Evolutionary conservation across 2,329 filamentous ascomycete genomes (phyloP).

Genomic region (Drechslera avenae): DNA sequence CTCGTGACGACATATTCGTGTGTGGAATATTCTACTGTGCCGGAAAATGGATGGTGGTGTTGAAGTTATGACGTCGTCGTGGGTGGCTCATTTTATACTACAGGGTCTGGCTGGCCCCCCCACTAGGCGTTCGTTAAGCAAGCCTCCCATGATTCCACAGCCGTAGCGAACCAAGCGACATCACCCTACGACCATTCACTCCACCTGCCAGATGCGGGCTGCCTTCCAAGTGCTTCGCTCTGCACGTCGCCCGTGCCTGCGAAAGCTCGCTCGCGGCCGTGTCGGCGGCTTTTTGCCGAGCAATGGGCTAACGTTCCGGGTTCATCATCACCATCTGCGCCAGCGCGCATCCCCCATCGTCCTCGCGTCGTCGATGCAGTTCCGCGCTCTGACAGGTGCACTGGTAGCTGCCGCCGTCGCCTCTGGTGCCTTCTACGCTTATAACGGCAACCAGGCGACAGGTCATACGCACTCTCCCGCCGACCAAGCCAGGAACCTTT

Average conservation of each 20-base stretch:
- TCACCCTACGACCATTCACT: constrained; percentile 11
- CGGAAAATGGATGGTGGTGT: constrained; percentile 14
- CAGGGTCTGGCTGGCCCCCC: constrained; percentile 17
- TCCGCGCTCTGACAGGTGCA: constrained; percentile 69
- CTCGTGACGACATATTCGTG: constrained; percentile 65
- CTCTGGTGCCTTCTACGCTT: constrained; percentile 78
- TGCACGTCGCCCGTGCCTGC: constrained; percentile 67
- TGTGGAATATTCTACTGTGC: neutral
- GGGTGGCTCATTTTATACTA: constrained; percentile 10
- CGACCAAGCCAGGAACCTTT: constrained; percentile 42
- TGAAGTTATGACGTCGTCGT: constrained; percentile 27
- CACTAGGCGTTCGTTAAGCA: constrained; percentile 11
- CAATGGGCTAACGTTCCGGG: constrained; percentile 56
- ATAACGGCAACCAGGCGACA: constrained; percentile 53
- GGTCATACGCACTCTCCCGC: constrained; percentile 27
- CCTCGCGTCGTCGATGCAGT: constrained; percentile 74
- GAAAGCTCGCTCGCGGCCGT: constrained; percentile 61
- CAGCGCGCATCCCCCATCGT: constrained; percentile 51
- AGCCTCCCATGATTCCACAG: constrained; percentile 14
- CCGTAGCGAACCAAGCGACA: constrained; percentile 10
- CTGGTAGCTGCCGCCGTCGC: constrained; percentile 71
- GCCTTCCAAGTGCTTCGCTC: constrained; percentile 71
- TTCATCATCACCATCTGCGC: constrained; percentile 49
- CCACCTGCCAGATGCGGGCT: constrained; percentile 67
- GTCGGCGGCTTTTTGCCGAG: constrained; percentile 41